phyloP scores from a whole-genome alignment of 2,329 filamentous ascomycete genomes.

The Parascedosporium putredinis region DNA sequence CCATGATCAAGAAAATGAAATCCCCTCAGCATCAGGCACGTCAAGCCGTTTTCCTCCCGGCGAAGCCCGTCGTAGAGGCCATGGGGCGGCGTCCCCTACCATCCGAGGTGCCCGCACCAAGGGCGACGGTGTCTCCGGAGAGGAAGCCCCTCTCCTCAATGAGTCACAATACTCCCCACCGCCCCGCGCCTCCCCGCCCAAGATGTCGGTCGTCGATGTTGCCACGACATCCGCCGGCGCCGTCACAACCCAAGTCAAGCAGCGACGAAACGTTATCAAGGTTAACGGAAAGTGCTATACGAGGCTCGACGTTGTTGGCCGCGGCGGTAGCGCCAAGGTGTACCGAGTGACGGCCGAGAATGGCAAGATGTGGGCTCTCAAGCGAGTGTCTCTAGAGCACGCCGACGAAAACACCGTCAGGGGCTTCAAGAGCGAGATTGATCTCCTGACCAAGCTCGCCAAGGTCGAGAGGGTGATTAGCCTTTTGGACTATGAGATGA shows the following conservation, averaged over 20 bases:
- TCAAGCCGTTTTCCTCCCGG: conserved; percentile 36
- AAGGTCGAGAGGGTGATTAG: conserved; percentile 85
- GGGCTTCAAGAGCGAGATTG: conserved; percentile 92
- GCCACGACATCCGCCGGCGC: conserved; percentile 78
- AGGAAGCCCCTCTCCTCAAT: conserved; percentile 44
- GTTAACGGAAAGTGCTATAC: conserved; percentile 91
- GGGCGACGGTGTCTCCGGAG: conserved; percentile 37
- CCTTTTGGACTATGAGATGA: conserved; percentile 86
- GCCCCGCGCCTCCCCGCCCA: conserved; percentile 74
- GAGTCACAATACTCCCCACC: conserved; percentile 60
- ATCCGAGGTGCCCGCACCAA: conserved; percentile 27
- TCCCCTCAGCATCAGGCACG: conserved; percentile 55
- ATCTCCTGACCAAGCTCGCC: conserved; percentile 70
- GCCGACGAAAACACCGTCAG: conserved; percentile 74
- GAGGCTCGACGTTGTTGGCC: conserved; percentile 78
- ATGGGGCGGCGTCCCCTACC: conserved; percentile 42
- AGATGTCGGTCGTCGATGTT: conserved; percentile 92
- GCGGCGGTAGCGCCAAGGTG: conserved; percentile 87
- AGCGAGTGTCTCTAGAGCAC: conserved; percentile 82
- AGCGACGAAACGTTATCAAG: conserved; percentile 71
- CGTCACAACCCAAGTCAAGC: conserved; percentile 59
- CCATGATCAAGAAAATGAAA: conserved; percentile 79
- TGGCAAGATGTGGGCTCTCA: conserved; percentile 87
- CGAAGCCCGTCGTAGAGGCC: conserved; percentile 39
- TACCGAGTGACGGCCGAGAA: conserved; percentile 97